Percentiles rank a stretch among this genome's conserved stretches.
Evolutionary conservation across 805 yeast genomes (phyloP).

Genomic region (Metschnikowia lochheadii): DNA sequence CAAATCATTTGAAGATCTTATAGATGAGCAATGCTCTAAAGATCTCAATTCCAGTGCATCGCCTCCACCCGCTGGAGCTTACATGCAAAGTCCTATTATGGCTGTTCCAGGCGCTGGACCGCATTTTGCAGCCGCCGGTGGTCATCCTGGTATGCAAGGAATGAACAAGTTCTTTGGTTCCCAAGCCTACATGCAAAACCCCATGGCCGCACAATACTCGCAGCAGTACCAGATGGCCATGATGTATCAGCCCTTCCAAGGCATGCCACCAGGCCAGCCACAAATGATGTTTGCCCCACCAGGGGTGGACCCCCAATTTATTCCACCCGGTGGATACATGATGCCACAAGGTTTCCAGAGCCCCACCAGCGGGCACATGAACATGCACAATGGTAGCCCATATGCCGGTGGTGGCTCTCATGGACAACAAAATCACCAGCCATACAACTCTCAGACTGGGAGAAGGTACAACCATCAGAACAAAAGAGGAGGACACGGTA

Average conservation of each 20-base stretch:
- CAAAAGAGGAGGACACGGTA: conserved; percentile 5
- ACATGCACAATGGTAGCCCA: conserved; percentile 16
- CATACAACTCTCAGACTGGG: conserved; percentile 10
- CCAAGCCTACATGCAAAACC: conserved; percentile 29
- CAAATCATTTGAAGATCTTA: conserved; percentile 50
- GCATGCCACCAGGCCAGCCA: conserved; percentile 31
- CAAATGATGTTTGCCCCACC: conserved; percentile 30
- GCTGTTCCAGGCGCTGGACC: conserved; percentile 18
- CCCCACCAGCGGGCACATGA: conserved; percentile 23
- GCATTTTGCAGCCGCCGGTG: conserved; percentile 19
- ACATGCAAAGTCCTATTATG: conserved; percentile 30
- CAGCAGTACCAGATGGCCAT: conserved; percentile 38
- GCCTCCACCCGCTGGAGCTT: conserved; percentile 22
- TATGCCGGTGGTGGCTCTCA: conserved; percentile 8
- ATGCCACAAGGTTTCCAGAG: conserved; percentile 27
- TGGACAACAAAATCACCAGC: conserved; percentile 1
- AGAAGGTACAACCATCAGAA: conserved; percentile 14
- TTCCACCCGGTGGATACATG: conserved; percentile 35
- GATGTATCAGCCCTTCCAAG: conserved; percentile 35
- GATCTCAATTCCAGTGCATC: conserved; percentile 4
- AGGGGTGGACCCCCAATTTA: conserved; percentile 28
- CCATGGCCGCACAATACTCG: conserved; percentile 29
- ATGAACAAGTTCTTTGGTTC: conserved; percentile 19
- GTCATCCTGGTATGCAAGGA: conserved; percentile 13
- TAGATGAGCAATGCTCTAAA: conserved; percentile 35